phyloP scores from a whole-genome alignment of 2,329 filamentous ascomycete species.

The Tolypocladium ophioglossoides region DNA sequence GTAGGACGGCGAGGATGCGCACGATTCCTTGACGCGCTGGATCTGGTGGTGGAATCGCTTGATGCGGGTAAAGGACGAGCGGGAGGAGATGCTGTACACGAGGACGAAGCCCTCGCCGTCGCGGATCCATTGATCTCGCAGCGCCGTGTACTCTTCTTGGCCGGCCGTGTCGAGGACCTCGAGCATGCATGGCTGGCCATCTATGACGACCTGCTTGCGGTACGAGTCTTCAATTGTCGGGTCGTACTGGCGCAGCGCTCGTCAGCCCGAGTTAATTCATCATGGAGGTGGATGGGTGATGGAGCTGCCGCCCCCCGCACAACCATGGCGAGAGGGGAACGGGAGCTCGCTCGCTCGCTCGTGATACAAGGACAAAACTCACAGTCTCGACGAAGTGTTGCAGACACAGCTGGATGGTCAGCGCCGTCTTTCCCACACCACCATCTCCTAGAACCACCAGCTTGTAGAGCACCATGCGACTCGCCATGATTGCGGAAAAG shows the following conservation, averaged over 20 bases:
- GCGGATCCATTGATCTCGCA: constrained; percentile 96
- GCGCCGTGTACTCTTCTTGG: constrained; percentile 95
- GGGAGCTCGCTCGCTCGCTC: not conserved
- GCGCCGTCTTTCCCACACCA: constrained; percentile 86
- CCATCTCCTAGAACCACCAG: constrained; percentile 91
- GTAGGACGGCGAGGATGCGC: constrained; percentile 64
- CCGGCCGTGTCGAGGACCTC: constrained; percentile 95
- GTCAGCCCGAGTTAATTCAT: not conserved
- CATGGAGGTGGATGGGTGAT: not conserved
- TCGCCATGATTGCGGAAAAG: constrained; percentile 52
- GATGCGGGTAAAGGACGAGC: constrained; percentile 90
- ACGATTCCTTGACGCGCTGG: constrained; percentile 90
- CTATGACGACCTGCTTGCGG: constrained; percentile 85
- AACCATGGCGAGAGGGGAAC: not conserved
- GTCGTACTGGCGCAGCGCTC: constrained; percentile 50
- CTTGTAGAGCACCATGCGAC: constrained; percentile 93
- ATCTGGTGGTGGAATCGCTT: constrained; percentile 95
- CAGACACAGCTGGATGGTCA: constrained; percentile 93
- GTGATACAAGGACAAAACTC: constrained; percentile 21
- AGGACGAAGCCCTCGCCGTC: constrained; percentile 96
- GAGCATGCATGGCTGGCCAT: constrained; percentile 91
- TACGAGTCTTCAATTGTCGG: constrained; percentile 85
- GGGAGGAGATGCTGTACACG: constrained; percentile 96
- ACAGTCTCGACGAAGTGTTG: constrained; percentile 97
- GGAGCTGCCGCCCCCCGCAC: not conserved